Conservation (phyloP, 2,329 filamentous ascomycete genomes). For the Fusarium begoniae region DNA sequence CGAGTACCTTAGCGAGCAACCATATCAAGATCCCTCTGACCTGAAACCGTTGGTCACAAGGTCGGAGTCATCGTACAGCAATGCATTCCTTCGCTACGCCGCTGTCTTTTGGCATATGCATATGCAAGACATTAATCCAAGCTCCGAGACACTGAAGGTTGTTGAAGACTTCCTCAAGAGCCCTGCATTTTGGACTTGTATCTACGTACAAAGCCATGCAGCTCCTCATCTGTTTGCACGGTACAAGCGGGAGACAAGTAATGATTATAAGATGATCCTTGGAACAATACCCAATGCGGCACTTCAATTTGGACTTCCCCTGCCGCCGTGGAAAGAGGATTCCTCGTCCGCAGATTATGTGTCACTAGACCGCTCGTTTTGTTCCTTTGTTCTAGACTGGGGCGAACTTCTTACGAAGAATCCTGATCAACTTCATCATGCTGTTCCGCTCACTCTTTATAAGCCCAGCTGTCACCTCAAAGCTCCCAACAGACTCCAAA, state of each 20-base stretch:
- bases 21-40: neutral
- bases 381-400: neutral
- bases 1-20: neutral
- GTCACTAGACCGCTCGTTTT: neutral
- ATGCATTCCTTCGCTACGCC: neutral
- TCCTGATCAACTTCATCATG: neutral
- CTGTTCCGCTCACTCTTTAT: neutral
- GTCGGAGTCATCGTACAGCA: neutral
- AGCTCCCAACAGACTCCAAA: neutral
- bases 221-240: neutral
- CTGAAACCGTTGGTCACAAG: neutral
- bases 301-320: neutral
- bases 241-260: neutral
- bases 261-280: neutral
- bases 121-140: neutral
- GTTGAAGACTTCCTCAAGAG: neutral
- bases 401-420: neutral
- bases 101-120: neutral
- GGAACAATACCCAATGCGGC: neutral
- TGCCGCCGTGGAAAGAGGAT: neutral
- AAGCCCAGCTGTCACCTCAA: neutral
- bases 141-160: neutral
- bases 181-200: neutral
- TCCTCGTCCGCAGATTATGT: neutral
- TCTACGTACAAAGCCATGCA: neutral